A percentile compares a stretch with the other conserved stretches of the same genome.
These are phyloP conservation scores for Aspergillus mulundensis DNA, from an alignment of 495 filamentous ascomycete species.

Conservation along the genomic window DNA sequence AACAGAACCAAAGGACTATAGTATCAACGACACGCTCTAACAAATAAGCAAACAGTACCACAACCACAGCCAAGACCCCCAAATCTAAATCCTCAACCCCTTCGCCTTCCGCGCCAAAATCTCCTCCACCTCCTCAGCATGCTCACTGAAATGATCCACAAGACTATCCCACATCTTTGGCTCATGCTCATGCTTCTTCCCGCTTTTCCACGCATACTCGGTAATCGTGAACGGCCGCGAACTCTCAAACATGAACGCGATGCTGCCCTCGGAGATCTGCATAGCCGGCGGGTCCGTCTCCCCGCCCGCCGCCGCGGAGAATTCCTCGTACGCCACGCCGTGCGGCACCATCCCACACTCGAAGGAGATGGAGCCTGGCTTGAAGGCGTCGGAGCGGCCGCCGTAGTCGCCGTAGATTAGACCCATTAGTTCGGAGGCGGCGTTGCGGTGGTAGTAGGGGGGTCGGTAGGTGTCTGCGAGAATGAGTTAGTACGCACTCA, in stretches of 20 bases:
- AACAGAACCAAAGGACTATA: no score
- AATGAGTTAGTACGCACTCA: background rate
- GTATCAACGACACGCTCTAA: no score
- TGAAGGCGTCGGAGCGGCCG: conserved; percentile 56
- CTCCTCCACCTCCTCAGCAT: conserved; percentile 43
- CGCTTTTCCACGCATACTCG: conserved; percentile 49
- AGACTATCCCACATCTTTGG: conserved; percentile 54
- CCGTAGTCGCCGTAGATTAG: conserved; percentile 51
- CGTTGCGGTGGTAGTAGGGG: conserved; percentile 50
- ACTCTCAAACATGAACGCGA: conserved; percentile 62
- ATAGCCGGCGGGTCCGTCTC: conserved; percentile 37
- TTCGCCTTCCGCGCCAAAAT: conserved; percentile 25
- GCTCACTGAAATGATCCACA: conserved; percentile 46
- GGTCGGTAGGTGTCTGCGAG: conserved; percentile 42
- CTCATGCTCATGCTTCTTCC: conserved; percentile 54
- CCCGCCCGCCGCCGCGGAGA: conserved; percentile 49
- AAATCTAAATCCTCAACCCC: background rate
- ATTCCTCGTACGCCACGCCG: conserved; percentile 60
- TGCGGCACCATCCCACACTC: conserved; percentile 58
- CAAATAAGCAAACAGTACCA: no score
- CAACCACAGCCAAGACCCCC: no score
- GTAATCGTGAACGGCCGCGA: conserved; percentile 48
- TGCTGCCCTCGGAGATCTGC: conserved; percentile 45
- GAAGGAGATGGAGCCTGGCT: conserved; percentile 52
- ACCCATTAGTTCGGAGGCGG: conserved; percentile 48